A percentile compares a stretch with the other conserved stretches of the same genome.
Conservation (phyloP, 2,329 filamentous ascomycete species). For the Daldinia sp. region DNA sequence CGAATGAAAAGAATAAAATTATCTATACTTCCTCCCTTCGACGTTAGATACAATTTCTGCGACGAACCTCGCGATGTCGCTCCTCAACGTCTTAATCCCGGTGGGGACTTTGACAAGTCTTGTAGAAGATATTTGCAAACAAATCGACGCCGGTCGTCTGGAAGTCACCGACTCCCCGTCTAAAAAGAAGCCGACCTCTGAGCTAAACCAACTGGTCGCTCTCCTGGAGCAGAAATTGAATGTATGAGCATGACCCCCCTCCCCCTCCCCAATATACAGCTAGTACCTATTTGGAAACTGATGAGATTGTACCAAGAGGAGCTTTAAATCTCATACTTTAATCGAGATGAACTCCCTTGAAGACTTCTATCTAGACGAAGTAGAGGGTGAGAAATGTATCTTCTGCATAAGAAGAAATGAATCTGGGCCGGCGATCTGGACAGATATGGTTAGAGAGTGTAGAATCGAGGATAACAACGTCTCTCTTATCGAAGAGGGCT, state of each 20-base stretch:
- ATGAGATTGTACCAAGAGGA: not conserved
- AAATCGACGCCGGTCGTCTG: not conserved
- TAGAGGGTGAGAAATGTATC: not conserved
- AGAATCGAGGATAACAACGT: slow-evolving; percentile 1
- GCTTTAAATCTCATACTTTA: not conserved
- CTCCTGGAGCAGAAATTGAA: slow-evolving; percentile 4
- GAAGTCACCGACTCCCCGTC: not conserved
- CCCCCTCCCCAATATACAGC: not conserved
- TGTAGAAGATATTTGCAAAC: not conserved
- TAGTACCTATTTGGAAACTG: not conserved
- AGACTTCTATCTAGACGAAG: not conserved
- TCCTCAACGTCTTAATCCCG: not conserved
- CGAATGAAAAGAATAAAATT: not conserved
- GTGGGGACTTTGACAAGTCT: not conserved
- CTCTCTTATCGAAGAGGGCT: not conserved
- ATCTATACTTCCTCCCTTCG: not conserved
- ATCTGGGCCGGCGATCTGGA: not conserved
- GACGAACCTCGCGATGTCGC: not conserved
- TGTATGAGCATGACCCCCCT: not conserved
- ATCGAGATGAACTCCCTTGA: not conserved
- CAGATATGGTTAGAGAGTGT: not conserved
- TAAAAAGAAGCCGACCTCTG: not conserved
- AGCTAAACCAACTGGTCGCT: not conserved
- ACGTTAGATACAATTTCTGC: not conserved
- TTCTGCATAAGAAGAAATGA: slow-evolving; percentile 3